These are phyloP conservation scores for Beverwykella pulmonaria DNA, from an alignment of 495 filamentous ascomycete species.

Conservation along the genomic window DNA sequence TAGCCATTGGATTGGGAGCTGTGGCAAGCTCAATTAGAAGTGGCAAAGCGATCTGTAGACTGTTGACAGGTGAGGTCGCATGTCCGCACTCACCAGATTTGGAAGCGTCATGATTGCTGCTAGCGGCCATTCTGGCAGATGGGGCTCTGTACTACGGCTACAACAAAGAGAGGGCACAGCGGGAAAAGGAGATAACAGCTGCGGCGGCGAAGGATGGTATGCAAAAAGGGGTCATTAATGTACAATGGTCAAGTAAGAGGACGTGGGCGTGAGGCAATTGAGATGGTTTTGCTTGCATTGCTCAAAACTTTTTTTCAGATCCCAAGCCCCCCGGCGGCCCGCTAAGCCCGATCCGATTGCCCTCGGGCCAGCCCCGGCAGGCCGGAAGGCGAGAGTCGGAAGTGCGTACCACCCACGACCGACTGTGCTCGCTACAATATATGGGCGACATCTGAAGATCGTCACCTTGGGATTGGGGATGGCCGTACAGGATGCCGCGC, in stretches of 20 bases:
- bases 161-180: background rate
- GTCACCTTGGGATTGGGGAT: too few species aligned
- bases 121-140: constrained; percentile 35
- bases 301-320: constrained; percentile 9
- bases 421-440: too few species aligned
- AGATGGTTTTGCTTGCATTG: background rate
- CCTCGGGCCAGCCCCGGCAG: constrained; percentile 1
- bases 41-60: background rate
- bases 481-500: background rate
- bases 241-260: constrained; percentile 17
- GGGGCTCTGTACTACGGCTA: background rate
- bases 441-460: too few species aligned
- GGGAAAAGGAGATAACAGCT: background rate
- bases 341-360: background rate
- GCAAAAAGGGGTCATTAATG: constrained; percentile 37
- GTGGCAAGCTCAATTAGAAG: background rate
- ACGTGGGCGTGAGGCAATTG: background rate
- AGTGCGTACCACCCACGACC: background rate
- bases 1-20: constrained; percentile 3
- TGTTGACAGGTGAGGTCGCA: background rate
- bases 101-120: constrained; percentile 39
- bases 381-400: background rate
- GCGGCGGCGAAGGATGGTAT: constrained; percentile 24
- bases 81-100: constrained; percentile 34
- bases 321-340: background rate